phyloP scores from a whole-genome alignment of 352 stramenopile species.

The Globisporangium nunn region DNA sequence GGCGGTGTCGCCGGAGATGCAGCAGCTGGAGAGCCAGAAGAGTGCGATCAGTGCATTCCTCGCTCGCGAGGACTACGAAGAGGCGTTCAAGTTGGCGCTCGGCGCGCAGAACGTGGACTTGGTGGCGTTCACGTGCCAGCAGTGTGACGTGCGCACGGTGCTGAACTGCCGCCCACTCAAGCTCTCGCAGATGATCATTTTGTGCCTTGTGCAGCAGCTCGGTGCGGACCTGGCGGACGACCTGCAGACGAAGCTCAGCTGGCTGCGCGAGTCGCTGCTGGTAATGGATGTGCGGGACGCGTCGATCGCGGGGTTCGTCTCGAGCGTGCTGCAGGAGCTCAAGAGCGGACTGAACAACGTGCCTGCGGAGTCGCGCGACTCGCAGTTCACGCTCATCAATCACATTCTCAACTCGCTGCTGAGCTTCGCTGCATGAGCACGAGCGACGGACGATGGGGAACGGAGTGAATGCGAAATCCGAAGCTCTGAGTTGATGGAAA shows the following conservation, averaged over 20 bases:
- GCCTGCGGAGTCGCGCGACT: conserved; percentile 49
- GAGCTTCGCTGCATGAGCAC: conserved; percentile 30
- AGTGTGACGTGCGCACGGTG: conserved; percentile 57
- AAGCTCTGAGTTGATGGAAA: not conserved
- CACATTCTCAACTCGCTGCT: conserved; percentile 85
- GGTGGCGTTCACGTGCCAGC: conserved; percentile 59
- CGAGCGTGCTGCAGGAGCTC: conserved; percentile 71
- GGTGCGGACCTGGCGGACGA: conserved; percentile 63
- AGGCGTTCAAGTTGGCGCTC: conserved; percentile 76
- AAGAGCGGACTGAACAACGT: conserved; percentile 57
- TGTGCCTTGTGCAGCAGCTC: conserved; percentile 81
- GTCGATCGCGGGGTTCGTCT: conserved; percentile 71
- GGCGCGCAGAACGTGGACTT: conserved; percentile 72
- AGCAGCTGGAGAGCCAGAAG: conserved; percentile 60
- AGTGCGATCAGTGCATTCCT: conserved; percentile 38
- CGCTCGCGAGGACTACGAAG: conserved; percentile 54
- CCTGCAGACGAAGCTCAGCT: conserved; percentile 60
- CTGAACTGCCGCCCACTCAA: conserved; percentile 56
- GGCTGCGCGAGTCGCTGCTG: conserved; percentile 72
- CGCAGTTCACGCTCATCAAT: conserved; percentile 78
- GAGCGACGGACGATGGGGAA: too few relatives aligned
- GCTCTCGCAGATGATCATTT: conserved; percentile 81
- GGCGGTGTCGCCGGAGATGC: conserved; percentile 32
- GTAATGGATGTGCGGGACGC: conserved; percentile 74
- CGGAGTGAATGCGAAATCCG: too few relatives aligned